Base-by-base conservation (phyloP, 2,329 filamentous ascomycete genomes). In the Botryotinia calthae region DNA sequence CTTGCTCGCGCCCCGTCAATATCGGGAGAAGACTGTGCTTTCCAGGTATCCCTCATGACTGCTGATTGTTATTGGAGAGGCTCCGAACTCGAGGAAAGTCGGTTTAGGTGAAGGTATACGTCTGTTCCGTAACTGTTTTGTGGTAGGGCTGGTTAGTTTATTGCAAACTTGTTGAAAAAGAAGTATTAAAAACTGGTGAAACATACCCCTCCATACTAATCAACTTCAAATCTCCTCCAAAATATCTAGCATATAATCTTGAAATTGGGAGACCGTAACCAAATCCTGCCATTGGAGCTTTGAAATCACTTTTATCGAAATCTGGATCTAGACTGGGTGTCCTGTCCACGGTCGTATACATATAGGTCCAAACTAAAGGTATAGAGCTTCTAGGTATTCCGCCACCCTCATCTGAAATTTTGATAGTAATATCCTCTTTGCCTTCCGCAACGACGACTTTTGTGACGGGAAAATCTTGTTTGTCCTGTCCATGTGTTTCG, bases 181-280 rank as follows among this genome's bases (percentile, higher is more conserved):
- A 44, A 18, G 51, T 31, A 12, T 71, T 12, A 46, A 48, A 73
- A 28, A 18, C 44, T 40, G 31, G 31, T 56, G 9, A 66, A 68
- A 82, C 92, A 86, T 86, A 97, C 93, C 96, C 96, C 86, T 99
- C 96, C 96, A 99, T 99, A 82, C 94, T 98, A 80, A 99, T 99
- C 82, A 99, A 84, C 84, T 98, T 98, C 79, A 99, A 82, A 82
- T 99, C 96, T 73, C 96, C 96, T 74, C 96, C 96, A 84, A 99
- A 99, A 84, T 99, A 99, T 77, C 96, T 87, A 72, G 96, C 96
- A 80, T 99, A 99, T 70, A 99, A 86, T 76, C 96, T 87, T 77
- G 93, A 97, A 75, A 99, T 98, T 0, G 96, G 96, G 76, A 99
- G 82, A 25, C 96, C 96, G 80, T 99, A 99, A n/a, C 96, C 96